phyloP scores from a whole-genome alignment of 2,329 filamentous ascomycete species.

The Alternaria ventricosa region DNA sequence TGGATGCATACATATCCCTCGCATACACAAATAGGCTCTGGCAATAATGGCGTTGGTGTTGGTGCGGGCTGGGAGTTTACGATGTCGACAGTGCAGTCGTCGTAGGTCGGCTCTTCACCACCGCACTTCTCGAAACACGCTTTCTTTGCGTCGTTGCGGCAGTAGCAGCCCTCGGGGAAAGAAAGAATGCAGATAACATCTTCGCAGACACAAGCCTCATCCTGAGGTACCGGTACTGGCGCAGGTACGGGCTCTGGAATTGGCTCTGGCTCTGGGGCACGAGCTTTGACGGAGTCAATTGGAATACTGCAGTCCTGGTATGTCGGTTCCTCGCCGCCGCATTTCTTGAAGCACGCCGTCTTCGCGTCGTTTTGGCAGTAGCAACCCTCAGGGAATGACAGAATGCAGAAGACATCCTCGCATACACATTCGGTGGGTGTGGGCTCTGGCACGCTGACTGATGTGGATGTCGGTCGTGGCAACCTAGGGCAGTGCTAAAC shows the following conservation, averaged over 20 bases:
- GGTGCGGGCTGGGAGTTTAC: neutral
- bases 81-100: neutral
- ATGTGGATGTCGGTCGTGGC: neutral
- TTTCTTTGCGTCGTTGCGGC: slow-evolving; percentile 25
- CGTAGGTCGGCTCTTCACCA: neutral
- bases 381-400: slow-evolving; percentile 35
- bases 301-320: neutral
- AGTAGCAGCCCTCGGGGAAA: slow-evolving; percentile 37
- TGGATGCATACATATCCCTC: slow-evolving; percentile 20
- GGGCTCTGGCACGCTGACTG: neutral
- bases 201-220: slow-evolving; percentile 25
- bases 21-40: slow-evolving; percentile 20
- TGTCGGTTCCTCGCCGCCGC: slow-evolving; percentile 18
- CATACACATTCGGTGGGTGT: neutral
- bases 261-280: neutral
- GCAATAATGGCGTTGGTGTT: neutral
- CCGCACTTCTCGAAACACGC: slow-evolving; percentile 39
- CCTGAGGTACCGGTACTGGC: neutral
- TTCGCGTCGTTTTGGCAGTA: slow-evolving; percentile 32
- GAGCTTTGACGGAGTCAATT: neutral
- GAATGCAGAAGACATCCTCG: slow-evolving; percentile 25
- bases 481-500: neutral
- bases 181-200: slow-evolving; percentile 21
- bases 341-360: slow-evolving; percentile 32
- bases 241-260: neutral